Evolutionary conservation across 2,329 filamentous ascomycete genomes (phyloP).

Genomic region (Colletotrichum echinochloae): DNA sequence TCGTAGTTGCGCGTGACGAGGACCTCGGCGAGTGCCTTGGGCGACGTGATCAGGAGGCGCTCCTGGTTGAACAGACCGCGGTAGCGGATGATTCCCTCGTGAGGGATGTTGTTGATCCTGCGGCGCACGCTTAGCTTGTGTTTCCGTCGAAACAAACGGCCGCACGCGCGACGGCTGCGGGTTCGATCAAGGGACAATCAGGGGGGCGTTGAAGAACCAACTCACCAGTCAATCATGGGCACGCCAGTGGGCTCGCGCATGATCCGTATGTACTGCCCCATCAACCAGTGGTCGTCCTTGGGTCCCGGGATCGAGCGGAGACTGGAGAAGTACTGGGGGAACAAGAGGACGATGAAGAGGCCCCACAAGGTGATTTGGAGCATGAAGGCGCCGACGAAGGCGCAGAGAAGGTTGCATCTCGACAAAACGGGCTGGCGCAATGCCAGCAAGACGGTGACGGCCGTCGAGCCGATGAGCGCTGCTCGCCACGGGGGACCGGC

Average conservation of each 20-base stretch:
- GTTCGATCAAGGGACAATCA: conserved; percentile 9
- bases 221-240: conserved; percentile 63
- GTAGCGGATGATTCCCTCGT: conserved; percentile 78
- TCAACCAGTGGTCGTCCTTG: conserved; percentile 56
- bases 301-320: conserved; percentile 62
- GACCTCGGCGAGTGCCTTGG: conserved; percentile 77
- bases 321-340: conserved; percentile 63
- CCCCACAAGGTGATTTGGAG: conserved; percentile 51
- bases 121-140: conserved; percentile 51
- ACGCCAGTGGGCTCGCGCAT: conserved; percentile 53
- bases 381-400: conserved; percentile 53
- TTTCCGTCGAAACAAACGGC: no score
- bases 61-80: conserved; percentile 72
- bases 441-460: conserved; percentile 27
- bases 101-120: conserved; percentile 71
- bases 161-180: conserved; percentile 34
- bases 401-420: conserved; percentile 46
- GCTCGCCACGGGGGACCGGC: conserved; percentile 30
- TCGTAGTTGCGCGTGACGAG: conserved; percentile 77
- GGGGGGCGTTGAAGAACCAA: conserved; percentile 30
- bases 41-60: conserved; percentile 69
- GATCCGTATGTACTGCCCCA: conserved; percentile 62
- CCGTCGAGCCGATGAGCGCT: conserved; percentile 30
- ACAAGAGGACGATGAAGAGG: conserved; percentile 60
- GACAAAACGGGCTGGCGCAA: conserved; percentile 45